Base-by-base conservation (phyloP, 2,329 filamentous ascomycete genomes). In the Microdochium bolleyi region DNA sequence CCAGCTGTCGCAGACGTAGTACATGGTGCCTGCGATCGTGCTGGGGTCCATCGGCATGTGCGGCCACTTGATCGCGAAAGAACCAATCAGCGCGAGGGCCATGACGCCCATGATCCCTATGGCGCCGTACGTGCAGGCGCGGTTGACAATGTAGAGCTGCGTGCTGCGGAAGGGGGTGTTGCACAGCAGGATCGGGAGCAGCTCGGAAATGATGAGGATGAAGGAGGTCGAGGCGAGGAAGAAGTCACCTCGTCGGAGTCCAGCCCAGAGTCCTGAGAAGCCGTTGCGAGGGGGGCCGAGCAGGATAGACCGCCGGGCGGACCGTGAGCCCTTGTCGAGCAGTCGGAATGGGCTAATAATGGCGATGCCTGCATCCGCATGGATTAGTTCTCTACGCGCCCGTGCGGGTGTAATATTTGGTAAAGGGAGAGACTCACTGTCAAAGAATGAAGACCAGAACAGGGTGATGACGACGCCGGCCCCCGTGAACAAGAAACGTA, bases 401-500 rank as follows among this genome's bases (percentile, higher is more conserved):
- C n/a, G n/a, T n/a, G n/a, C n/a, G n/a, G n/a, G 27, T 5, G 11
- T 5, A 30, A 30, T 5, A 11, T 11, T 30, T 48, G 2, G 14
- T 24, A 27, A n/a, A 16, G 24, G 32, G 48, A n/a, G 22, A 24
- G 34, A 55, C 63, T 60, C 60, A 72, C 70, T 65, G 49, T 61
- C 55, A 48, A 71, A 67, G 52, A 73, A 67, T 1, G 61, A 61
- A 2, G 61, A 62, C 71, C 70, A 74, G 51, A 68, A 67, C 19
- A 71, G 58, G 19, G 66, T 67, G 27, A 71, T 64, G 3, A 65
- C 52, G 3, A 73, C 66, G 48, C 71, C 72, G 1, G 72, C 52
- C 5, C 61, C 55, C 1, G 71, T 70, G 53, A 74, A 73, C 13
- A 75, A 56, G 34, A 73, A 71, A 10, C 65, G 60, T 2, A 71